phyloP scores from a whole-genome alignment of 805 yeast genomes.

The Sugiyamaella boreocaroliniensis region DNA sequence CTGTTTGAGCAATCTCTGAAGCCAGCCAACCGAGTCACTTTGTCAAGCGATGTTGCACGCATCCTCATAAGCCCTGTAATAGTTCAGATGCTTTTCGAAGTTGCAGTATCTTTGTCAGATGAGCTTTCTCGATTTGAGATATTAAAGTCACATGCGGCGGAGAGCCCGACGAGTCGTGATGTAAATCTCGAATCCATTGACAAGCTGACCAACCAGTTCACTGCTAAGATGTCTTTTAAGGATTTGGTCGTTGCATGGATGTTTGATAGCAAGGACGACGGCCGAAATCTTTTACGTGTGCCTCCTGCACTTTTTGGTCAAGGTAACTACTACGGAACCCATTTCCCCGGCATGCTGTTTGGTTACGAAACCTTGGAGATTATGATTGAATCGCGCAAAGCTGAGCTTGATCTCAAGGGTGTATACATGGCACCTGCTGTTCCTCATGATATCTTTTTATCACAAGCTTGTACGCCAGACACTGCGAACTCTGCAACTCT shows the following conservation, averaged over 20 bases:
- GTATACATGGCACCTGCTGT: constrained; percentile 68
- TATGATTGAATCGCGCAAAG: constrained; percentile 52
- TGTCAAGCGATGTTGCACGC: not conserved
- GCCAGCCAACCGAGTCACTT: not conserved
- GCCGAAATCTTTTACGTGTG: constrained; percentile 12
- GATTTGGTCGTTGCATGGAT: constrained; percentile 56
- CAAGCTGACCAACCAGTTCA: constrained; percentile 1
- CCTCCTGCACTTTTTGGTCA: constrained; percentile 17
- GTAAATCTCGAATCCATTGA: not conserved
- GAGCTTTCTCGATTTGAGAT: not conserved
- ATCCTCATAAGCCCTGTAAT: constrained; percentile 1
- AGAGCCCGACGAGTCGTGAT: not conserved
- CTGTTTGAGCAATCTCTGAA: not conserved
- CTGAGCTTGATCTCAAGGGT: constrained; percentile 60
- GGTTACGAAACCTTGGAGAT: constrained; percentile 75
- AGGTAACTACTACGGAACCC: not conserved
- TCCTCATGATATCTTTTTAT: constrained; percentile 35
- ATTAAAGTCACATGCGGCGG: not conserved
- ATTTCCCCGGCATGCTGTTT: constrained; percentile 60
- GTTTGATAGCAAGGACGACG: constrained; percentile 37
- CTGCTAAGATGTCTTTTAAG: constrained; percentile 1
- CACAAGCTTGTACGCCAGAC: constrained; percentile 1
- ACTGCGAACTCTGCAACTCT: constrained; percentile 23
- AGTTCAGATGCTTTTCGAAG: not conserved
- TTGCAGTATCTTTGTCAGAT: not conserved